Percentiles rank a stretch among this genome's conserved stretches.
These are phyloP conservation scores for Lentinula detonsa DNA, from an alignment of 768 basidiomycete species.

Conservation along the genomic window DNA sequence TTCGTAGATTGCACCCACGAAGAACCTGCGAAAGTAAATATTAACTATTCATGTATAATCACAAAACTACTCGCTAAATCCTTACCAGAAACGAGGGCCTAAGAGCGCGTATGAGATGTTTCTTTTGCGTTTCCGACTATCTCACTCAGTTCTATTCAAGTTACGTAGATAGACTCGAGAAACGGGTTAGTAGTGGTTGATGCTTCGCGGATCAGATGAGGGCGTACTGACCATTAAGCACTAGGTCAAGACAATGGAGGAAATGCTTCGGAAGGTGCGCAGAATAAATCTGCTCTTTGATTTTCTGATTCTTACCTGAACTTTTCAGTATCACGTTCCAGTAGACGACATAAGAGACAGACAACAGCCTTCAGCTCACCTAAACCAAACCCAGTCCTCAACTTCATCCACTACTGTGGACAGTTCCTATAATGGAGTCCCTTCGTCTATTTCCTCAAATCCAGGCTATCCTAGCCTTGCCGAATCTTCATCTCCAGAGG, in stretches of 20 bases:
- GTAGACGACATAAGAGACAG: not conserved
- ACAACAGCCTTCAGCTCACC: not conserved
- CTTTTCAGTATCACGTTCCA: not conserved
- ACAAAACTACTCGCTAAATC: not conserved
- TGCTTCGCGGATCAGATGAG: not conserved
- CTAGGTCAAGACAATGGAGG: conserved; percentile 37
- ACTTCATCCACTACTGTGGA: not conserved
- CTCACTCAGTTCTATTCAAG: conserved; percentile 11
- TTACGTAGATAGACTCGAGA: conserved; percentile 36
- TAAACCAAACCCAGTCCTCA: not conserved
- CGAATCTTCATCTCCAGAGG: conserved; percentile 1
- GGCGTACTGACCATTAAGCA: not conserved
- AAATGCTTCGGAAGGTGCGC: conserved; percentile 30
- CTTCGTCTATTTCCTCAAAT: not conserved
- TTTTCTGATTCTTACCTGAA: not conserved
- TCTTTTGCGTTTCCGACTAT: not conserved
- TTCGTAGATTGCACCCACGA: conserved; percentile 43
- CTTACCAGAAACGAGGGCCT: conserved; percentile 4
- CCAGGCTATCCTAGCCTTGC: conserved; percentile 4
- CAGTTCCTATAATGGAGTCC: not conserved
- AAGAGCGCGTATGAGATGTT: conserved; percentile 4
- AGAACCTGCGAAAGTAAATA: conserved; percentile 46
- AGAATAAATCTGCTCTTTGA: not conserved
- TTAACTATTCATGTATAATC: not conserved
- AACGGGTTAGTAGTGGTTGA: conserved; percentile 3